phyloP scores from a whole-genome alignment of 257 asterid genomes.

The Verbena officinalis region DNA sequence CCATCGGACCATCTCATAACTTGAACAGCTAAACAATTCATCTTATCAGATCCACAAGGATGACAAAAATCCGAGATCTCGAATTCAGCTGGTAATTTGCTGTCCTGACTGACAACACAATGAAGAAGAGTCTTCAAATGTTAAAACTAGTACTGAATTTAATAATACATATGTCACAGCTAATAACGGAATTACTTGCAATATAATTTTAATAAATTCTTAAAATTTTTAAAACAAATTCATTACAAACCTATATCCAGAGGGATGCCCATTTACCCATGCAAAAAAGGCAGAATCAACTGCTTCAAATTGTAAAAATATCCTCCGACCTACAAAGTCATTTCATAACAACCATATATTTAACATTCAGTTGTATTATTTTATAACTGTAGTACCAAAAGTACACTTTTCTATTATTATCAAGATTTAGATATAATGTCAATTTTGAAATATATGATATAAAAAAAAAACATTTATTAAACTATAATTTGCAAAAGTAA shows the following conservation, averaged over 20 bases:
- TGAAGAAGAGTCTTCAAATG: not conserved
- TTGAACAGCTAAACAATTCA: slow-evolving; percentile 63
- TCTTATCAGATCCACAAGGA: slow-evolving; percentile 53
- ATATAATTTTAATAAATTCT: not conserved
- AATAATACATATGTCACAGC: not conserved
- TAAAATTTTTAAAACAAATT: not conserved
- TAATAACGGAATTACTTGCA: no score
- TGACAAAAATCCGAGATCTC: slow-evolving; percentile 66
- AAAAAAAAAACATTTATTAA: not conserved
- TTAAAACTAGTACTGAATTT: not conserved
- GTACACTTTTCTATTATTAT: no score
- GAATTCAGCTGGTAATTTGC: slow-evolving; percentile 72
- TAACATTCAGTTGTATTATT: not conserved
- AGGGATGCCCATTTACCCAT: slow-evolving; percentile 63
- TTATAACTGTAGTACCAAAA: not conserved
- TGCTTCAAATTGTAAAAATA: slow-evolving; percentile 67
- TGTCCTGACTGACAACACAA: slow-evolving; percentile 60
- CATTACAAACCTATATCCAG: slow-evolving; percentile 68
- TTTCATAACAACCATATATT: not conserved
- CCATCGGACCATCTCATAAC: slow-evolving; percentile 77
- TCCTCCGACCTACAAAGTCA: slow-evolving; percentile 58
- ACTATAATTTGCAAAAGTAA: no score
- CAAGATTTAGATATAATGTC: no score
- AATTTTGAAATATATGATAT: no score
- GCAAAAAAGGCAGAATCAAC: slow-evolving; percentile 72